Conservation (phyloP, 2,329 filamentous ascomycete genomes). For the Xylariaceae sp. region DNA sequence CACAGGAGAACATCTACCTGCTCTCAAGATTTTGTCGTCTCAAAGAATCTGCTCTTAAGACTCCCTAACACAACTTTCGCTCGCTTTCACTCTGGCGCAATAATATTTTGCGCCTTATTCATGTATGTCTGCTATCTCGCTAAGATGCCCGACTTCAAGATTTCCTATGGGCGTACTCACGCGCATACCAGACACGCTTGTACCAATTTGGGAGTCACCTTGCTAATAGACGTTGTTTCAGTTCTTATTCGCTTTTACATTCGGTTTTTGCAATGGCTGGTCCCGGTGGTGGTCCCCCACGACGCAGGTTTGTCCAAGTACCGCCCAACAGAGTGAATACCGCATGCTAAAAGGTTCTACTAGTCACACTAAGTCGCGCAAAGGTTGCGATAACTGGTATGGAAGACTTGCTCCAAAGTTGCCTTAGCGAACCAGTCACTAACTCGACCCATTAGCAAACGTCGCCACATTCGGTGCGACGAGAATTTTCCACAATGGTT, state of each 20-base stretch:
- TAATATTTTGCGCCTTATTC: constrained; percentile 35
- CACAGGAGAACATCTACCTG: constrained; percentile 8
- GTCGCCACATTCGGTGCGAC: constrained; percentile 95
- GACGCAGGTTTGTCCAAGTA: constrained; percentile 60
- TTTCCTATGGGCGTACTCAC: not conserved
- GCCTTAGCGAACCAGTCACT: constrained; percentile 18
- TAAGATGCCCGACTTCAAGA: not conserved
- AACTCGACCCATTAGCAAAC: constrained; percentile 63
- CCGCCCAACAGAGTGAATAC: constrained; percentile 1
- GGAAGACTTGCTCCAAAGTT: constrained; percentile 29
- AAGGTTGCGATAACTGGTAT: constrained; percentile 93
- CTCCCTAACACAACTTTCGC: constrained; percentile 34
- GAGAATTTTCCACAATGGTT: constrained; percentile 98
- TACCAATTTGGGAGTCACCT: not conserved
- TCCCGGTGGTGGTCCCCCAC: constrained; percentile 90
- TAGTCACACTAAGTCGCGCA: constrained; percentile 98
- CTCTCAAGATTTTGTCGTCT: constrained; percentile 27
- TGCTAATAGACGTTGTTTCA: constrained; percentile 38
- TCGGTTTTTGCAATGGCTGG: constrained; percentile 74
- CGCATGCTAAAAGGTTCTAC: constrained; percentile 33
- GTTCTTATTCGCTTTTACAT: constrained; percentile 44
- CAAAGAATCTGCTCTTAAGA: constrained; percentile 34
- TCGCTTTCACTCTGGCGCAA: constrained; percentile 40
- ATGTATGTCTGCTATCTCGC: constrained; percentile 32
- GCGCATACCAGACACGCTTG: not conserved